phyloP scores from a whole-genome alignment of 148 eudicot genomes.

The Rhododendron simsii region DNA sequence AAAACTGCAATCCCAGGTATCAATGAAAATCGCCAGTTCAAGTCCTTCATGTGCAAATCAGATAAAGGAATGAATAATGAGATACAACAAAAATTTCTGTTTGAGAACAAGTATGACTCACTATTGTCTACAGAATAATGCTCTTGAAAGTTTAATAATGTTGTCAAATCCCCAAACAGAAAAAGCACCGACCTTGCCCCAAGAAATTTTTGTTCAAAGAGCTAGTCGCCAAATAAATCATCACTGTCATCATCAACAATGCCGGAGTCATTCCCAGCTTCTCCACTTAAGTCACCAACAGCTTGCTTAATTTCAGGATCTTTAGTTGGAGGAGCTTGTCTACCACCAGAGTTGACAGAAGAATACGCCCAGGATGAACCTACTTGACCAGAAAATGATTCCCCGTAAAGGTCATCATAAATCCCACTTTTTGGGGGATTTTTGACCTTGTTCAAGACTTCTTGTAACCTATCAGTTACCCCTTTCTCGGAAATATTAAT shows the following conservation, averaged over 20 bases:
- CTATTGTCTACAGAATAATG: not conserved
- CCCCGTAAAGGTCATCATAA: conserved; percentile 89
- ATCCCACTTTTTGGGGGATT: conserved; percentile 54
- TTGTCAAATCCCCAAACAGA: conserved; percentile 1
- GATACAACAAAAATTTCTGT: conserved; percentile 16
- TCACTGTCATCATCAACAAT: conserved; percentile 41
- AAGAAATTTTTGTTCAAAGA: not conserved
- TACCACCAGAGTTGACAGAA: conserved; percentile 30
- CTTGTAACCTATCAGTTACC: conserved; percentile 74
- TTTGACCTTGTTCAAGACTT: conserved; percentile 81
- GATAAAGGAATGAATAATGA: conserved; percentile 1
- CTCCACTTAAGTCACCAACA: conserved; percentile 16
- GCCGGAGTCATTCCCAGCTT: conserved; percentile 21
- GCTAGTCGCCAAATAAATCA: conserved; percentile 80
- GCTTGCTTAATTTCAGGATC: conserved; percentile 24
- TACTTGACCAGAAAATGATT: conserved; percentile 58
- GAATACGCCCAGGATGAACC: conserved; percentile 86
- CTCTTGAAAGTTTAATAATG: conserved; percentile 5
- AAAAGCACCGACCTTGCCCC: not conserved
- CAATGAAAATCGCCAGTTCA: not conserved
- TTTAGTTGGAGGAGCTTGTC: conserved; percentile 31
- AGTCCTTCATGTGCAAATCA: not conserved
- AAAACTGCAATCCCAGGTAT: conserved; percentile 2
- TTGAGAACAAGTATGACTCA: not conserved
- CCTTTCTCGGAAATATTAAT: conserved; percentile 48